Evolutionary conservation across 225 moss, liverwort and hornwort genomes (phyloP), one percentile per base, ranked within the genome.

Genomic region (Pleurozium schreberi): DNA sequence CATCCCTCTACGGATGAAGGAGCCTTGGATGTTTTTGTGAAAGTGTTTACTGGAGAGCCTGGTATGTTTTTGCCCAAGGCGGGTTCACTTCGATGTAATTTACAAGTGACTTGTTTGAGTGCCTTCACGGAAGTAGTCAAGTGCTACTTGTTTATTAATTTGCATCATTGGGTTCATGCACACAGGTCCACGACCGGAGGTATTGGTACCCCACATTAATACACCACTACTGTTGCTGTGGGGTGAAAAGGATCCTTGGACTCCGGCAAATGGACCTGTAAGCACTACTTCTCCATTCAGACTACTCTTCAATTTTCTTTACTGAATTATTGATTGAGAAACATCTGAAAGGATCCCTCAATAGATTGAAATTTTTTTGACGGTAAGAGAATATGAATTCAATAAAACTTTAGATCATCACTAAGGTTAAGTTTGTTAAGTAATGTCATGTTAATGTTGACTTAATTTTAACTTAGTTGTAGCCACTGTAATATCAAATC

Each of bases 171-270:
- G 84, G 34, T 62, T 87, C 81, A 34, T 82, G 59, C 53, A 28
- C 86, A 86, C 93, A 99, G 99, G 99, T 89, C 99, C 99, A 84
- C 95, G 99, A 74, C 99, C 99, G n/a, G 99, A 99, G 86, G 91
- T 91, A 27, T 86, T 99, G 85, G 93, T 99, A 90, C 96, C 97
- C 75, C 76, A 95, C 31, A 94, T 97, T 70, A 92, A 92, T 84
- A 89, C 87, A 34, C 99, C 99, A 60, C 40, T 97, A 47, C 88
- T 99, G 83, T 85, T 99, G 62, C 88, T 99, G 58, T 99, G 99
- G 99, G 99, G 99, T 81, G 99, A 97, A 34, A 95, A 96, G 82
- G 99, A 99, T 92, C 97, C 95, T 36, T 99, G 99, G 99, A 99
- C 99, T 53, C 99, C 99, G 68, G 93, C 99, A 88, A 99, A 97